Evolutionary conservation across 768 basidiomycete species (phyloP).

Genomic region (Fomitopsis serialis): DNA sequence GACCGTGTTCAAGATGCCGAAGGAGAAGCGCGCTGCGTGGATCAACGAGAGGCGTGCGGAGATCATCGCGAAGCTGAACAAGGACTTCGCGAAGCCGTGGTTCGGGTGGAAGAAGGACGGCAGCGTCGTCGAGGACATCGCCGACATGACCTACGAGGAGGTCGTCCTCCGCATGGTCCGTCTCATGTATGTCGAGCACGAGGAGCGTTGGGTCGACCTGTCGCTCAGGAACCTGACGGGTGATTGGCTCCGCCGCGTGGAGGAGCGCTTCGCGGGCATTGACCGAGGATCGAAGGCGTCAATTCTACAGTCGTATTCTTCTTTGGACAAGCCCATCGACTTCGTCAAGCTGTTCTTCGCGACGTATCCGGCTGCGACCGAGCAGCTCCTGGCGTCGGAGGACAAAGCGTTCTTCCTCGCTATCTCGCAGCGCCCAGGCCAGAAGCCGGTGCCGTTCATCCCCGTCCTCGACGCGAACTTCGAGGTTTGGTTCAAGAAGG

Average conservation of each 20-base stretch:
- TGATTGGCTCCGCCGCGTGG: conserved; percentile 94
- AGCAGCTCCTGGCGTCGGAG: conserved; percentile 87
- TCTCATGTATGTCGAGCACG: conserved; percentile 90
- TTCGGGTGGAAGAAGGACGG: conserved; percentile 97
- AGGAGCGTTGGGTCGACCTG: conserved; percentile 89
- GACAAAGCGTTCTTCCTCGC: conserved; percentile 95
- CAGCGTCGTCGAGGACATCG: conserved; percentile 74
- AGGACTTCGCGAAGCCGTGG: conserved; percentile 95
- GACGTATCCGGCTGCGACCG: conserved; percentile 73
- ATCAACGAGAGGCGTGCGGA: conserved; percentile 82
- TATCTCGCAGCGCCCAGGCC: conserved; percentile 91
- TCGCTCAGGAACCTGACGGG: conserved; percentile 91
- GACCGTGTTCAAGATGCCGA: conserved; percentile 89
- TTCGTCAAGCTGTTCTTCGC: conserved; percentile 83
- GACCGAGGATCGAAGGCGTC: conserved; percentile 77
- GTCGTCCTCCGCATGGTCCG: conserved; percentile 86
- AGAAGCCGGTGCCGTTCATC: conserved; percentile 98
- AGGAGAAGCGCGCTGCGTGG: conserved; percentile 93
- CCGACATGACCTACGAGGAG: conserved; percentile 99
- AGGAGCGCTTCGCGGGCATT: conserved; percentile 92
- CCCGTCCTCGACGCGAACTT: conserved; percentile 90
- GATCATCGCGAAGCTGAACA: conserved; percentile 88
- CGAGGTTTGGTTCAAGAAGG: conserved; percentile 99
- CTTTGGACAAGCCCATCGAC: conserved; percentile 75
- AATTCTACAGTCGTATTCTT: conserved; percentile 73